phyloP scores from a whole-genome alignment of 352 stramenopile species.

The Pythium dissotocum region DNA sequence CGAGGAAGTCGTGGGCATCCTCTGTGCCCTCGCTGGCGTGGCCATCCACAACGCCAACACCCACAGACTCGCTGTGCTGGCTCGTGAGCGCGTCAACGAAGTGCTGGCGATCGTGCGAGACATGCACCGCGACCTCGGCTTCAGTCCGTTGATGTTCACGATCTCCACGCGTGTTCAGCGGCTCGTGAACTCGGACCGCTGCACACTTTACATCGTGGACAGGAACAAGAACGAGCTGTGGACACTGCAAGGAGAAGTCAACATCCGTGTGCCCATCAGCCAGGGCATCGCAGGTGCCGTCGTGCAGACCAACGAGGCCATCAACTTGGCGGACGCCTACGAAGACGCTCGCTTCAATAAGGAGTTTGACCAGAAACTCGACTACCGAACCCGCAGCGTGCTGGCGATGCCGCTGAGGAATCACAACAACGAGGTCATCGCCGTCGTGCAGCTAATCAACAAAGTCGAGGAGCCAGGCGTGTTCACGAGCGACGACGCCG shows the following conservation, averaged over 20 bases:
- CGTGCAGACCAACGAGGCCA: slow-evolving; percentile 59
- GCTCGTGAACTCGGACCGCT: slow-evolving; percentile 90
- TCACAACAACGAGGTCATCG: slow-evolving; percentile 71
- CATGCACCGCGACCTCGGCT: slow-evolving; percentile 88
- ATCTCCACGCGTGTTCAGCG: slow-evolving; percentile 88
- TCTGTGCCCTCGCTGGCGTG: slow-evolving; percentile 85
- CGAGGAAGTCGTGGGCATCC: slow-evolving; percentile 86
- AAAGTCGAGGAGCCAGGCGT: slow-evolving; percentile 69
- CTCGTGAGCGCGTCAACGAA: slow-evolving; percentile 68
- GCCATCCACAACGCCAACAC: slow-evolving; percentile 85
- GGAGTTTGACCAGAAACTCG: slow-evolving; percentile 88
- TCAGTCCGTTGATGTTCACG: slow-evolving; percentile 91
- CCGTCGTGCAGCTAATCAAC: slow-evolving; percentile 90
- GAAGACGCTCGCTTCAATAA: slow-evolving; percentile 88
- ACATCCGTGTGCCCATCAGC: slow-evolving; percentile 86
- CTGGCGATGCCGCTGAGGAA: slow-evolving; percentile 88
- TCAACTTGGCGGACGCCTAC: slow-evolving; percentile 88
- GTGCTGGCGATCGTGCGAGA: slow-evolving; percentile 90
- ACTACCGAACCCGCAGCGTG: slow-evolving; percentile 85
- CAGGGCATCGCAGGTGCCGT: slow-evolving; percentile 84
- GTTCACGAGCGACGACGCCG: slow-evolving; percentile 87
- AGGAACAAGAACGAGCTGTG: slow-evolving; percentile 88
- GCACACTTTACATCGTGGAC: slow-evolving; percentile 92
- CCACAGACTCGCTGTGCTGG: slow-evolving; percentile 51
- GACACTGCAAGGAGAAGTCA: slow-evolving; percentile 88